Conservation (phyloP, 164 flowering plant genomes). For the Kingdonia uniflora region DNA sequence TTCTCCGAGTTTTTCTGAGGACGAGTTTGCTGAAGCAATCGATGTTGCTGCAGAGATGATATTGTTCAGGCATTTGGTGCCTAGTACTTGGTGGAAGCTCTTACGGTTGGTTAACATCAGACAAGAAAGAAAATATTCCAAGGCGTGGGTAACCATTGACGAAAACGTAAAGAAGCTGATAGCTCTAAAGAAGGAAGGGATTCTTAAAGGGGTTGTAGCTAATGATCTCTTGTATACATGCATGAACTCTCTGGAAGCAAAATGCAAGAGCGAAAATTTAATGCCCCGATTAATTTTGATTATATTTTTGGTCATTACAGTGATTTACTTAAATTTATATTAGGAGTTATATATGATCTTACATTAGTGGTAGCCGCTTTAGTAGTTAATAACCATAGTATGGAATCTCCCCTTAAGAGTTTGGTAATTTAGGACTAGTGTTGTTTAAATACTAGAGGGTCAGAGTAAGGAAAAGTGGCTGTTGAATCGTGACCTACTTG, state of each 20-base stretch:
- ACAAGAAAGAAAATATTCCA: constrained; percentile 12
- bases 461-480: too few relatives aligned
- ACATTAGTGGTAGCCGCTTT: too few relatives aligned
- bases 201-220: background rate
- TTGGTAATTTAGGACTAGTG: too few relatives aligned
- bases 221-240: constrained; percentile 8
- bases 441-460: too few relatives aligned
- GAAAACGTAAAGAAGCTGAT: constrained; percentile 7
- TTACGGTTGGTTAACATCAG: constrained; percentile 15
- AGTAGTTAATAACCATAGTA: too few relatives aligned
- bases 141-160: constrained; percentile 9
- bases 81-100: constrained; percentile 19
- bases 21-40: constrained; percentile 19
- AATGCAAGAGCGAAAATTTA: background rate
- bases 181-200: background rate
- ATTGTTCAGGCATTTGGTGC: constrained; percentile 13
- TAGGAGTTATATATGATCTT: too few relatives aligned
- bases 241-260: constrained; percentile 5
- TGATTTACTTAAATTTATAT: too few relatives aligned
- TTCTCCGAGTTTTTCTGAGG: constrained; percentile 9
- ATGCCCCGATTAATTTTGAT: too few relatives aligned
- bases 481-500: too few relatives aligned
- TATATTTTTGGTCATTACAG: too few relatives aligned
- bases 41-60: constrained; percentile 16
- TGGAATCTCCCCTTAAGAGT: too few relatives aligned